Evolutionary conservation across 495 filamentous ascomycete species (phyloP), one percentile per base, ranked within the genome.

Genomic region (Penicillium maclennaniae): DNA sequence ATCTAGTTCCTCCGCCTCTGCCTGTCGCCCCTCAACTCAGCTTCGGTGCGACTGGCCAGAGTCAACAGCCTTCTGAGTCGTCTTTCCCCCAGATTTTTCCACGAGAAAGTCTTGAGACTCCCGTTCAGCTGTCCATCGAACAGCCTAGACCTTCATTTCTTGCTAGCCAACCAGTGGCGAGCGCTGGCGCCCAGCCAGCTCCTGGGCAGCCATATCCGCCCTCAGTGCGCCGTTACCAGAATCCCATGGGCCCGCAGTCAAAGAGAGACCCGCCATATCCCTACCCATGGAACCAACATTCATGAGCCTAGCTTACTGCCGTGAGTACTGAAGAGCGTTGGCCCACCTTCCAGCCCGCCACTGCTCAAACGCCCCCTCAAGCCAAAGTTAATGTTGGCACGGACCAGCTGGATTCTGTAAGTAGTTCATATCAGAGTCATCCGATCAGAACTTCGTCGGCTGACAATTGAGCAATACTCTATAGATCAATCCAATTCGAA

Each of bases 211-310:
- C 44, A 10, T 59, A 55, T 38, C 59, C 44, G 14, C 8, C 55
- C 9, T 37, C 47, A 15, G 23, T 28, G 19, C 31, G 54, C 19
- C 15, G 46, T 6, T 58, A 55, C 26, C 40, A 47, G 6, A 46
- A 37, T 16, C 27, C 45, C 14, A 25, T 37, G 5, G 34, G 31
- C 7, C 56, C 43, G 26, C 8, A 49, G 12, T 42, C 47, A 21
- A 54, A 56, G 10, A 47, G 47, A 38, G 54, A 58, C 23, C 45
- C 39, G 38, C n/a, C 47, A 20, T 61, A 51, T 28, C 44, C 51
- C 14, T 61, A 51, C 43, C 47, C 55, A 42, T 61, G 55, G 59
- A 38, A 23, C 3, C 47, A 50, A 19, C 55, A 37, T 9, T 55
- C 54, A n/a, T 61, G 51, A 58, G 1, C 21, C 3, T 34, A 12